A percentile compares a stretch with the other conserved stretches of the same genome.
Conservation (phyloP, 805 yeast genomes). For the Candida peoriensis region DNA sequence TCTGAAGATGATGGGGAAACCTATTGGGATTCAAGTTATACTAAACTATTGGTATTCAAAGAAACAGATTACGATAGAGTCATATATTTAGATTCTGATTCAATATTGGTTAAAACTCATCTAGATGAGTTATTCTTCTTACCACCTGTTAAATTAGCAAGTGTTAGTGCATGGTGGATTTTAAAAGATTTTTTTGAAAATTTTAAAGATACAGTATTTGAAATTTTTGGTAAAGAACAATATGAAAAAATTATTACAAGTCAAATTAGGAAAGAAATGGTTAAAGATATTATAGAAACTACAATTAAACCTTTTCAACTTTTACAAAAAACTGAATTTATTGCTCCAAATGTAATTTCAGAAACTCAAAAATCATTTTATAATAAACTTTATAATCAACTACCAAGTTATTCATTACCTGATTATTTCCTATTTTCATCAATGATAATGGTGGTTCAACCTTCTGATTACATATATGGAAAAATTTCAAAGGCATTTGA, state of each 20-base stretch:
- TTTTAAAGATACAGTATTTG: background rate
- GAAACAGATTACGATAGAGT: slow-evolving; percentile 45
- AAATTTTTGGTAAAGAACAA: slow-evolving; percentile 10
- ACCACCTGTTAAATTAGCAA: slow-evolving; percentile 42
- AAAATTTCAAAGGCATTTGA: slow-evolving; percentile 18
- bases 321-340: background rate
- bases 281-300: slow-evolving; percentile 2
- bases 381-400: slow-evolving; percentile 30
- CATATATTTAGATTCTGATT: slow-evolving; percentile 58
- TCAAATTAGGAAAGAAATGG: slow-evolving; percentile 15
- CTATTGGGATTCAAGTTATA: slow-evolving; percentile 21
- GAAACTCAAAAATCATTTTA: slow-evolving; percentile 10
- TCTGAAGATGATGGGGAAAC: slow-evolving; percentile 11
- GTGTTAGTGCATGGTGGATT: slow-evolving; percentile 41
- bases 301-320: background rate
- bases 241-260: slow-evolving; percentile 21
- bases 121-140: slow-evolving; percentile 49
- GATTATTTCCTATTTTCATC: slow-evolving; percentile 31
- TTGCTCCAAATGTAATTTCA: background rate
- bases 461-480: slow-evolving; percentile 28
- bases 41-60: slow-evolving; percentile 50
- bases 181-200: slow-evolving; percentile 23
- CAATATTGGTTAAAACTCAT: slow-evolving; percentile 32
- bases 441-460: slow-evolving; percentile 58
- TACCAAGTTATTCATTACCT: slow-evolving; percentile 30